A percentile compares a stretch with the other conserved stretches of the same genome.
Conservation (phyloP, 2,329 filamentous ascomycete species). For the Epichloe coenophiala region DNA sequence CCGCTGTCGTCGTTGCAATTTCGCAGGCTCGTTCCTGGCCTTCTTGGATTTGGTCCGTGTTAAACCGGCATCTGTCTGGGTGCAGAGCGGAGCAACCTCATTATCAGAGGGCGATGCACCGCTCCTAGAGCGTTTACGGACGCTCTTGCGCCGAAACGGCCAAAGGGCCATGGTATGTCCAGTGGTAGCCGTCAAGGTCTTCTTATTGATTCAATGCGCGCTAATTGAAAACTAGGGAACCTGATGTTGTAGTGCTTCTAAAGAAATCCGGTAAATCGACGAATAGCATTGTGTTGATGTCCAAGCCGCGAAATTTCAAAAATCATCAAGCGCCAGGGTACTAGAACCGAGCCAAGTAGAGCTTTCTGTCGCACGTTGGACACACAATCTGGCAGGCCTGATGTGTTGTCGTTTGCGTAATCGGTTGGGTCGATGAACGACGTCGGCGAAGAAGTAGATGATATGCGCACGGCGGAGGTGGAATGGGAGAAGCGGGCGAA, state of each 20-base stretch:
- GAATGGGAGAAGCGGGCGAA: not conserved
- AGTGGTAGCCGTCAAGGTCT: not conserved
- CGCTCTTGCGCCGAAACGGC: constrained; percentile 67
- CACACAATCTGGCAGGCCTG: not conserved
- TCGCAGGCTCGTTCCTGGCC: constrained; percentile 32
- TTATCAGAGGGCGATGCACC: constrained; percentile 41
- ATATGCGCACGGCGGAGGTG: not conserved
- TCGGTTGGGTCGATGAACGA: not conserved
- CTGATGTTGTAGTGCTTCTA: not conserved
- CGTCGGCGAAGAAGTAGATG: not conserved
- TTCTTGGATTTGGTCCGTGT: constrained; percentile 19
- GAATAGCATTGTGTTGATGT: constrained; percentile 5
- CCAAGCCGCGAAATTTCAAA: not conserved
- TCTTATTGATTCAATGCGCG: not conserved
- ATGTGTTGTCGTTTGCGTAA: not conserved
- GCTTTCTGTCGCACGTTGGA: too few species aligned
- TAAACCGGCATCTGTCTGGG: constrained; percentile 19
- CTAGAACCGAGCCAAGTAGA: not conserved
- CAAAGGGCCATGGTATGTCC: constrained; percentile 55
- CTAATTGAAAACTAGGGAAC: not conserved
- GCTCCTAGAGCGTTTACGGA: constrained; percentile 43
- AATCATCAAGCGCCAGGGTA: not conserved
- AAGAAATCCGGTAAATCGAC: constrained; percentile 1
- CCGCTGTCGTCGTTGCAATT: constrained; percentile 33
- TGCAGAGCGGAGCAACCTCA: constrained; percentile 28